Evolutionary conservation across 1,139 yeast genomes (phyloP).

Genomic region (Geotrichum bryndzae): DNA sequence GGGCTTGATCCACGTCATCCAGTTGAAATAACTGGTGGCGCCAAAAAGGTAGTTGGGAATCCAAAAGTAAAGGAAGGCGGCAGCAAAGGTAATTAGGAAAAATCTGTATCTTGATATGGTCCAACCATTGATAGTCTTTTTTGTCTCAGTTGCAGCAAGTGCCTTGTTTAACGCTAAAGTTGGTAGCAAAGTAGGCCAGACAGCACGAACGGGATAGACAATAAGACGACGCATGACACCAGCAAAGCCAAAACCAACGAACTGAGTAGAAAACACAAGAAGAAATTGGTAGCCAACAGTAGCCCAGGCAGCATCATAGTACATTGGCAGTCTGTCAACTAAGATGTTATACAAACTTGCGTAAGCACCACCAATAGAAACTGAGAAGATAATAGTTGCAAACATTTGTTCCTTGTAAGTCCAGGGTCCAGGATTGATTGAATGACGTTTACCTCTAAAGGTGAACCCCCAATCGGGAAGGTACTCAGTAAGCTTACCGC

Average conservation of each 20-base stretch:
- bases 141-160: slow-evolving; percentile 16
- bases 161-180: slow-evolving; percentile 20
- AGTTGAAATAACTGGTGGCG: slow-evolving; percentile 48
- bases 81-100: slow-evolving; percentile 38
- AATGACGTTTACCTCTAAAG: slow-evolving; percentile 35
- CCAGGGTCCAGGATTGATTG: slow-evolving; percentile 60
- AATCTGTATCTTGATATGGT: slow-evolving; percentile 41
- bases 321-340: slow-evolving; percentile 36
- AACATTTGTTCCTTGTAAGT: slow-evolving; percentile 63
- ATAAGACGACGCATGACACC: slow-evolving; percentile 48
- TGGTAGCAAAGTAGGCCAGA: slow-evolving; percentile 50
- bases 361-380: slow-evolving; percentile 28
- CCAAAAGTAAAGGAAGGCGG: slow-evolving; percentile 52
- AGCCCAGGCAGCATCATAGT: slow-evolving; percentile 38
- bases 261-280: slow-evolving; percentile 43
- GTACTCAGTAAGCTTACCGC: slow-evolving; percentile 39
- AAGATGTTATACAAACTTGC: slow-evolving; percentile 38
- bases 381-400: slow-evolving; percentile 36
- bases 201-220: slow-evolving; percentile 44
- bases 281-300: slow-evolving; percentile 42
- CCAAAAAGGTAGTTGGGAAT: slow-evolving; percentile 48
- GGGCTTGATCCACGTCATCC: slow-evolving; percentile 61
- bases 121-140: slow-evolving; percentile 41
- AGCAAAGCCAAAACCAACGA: slow-evolving; percentile 50
- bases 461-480: slow-evolving; percentile 48